Evolutionary conservation across 192 early-diverging fungal genomes (phyloP).

Genomic region (Podila verticillata): DNA sequence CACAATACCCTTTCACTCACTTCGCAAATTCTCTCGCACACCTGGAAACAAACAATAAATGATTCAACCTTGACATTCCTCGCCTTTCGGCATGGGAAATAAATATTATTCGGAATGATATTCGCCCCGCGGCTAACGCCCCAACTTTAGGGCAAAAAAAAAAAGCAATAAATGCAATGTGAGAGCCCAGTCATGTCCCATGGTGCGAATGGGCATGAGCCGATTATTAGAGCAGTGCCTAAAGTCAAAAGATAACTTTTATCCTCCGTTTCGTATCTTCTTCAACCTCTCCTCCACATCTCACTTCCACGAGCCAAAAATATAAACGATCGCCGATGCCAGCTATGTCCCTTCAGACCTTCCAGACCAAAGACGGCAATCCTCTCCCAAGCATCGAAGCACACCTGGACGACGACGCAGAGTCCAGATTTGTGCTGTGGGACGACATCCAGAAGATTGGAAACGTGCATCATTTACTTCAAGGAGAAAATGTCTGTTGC

Average conservation of each 20-base stretch:
- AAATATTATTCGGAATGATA: too few relatives aligned
- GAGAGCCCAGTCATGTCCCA: background rate
- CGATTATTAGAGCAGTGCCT: constrained; percentile 1
- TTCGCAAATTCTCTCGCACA: too few relatives aligned
- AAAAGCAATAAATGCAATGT: background rate
- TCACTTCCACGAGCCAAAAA: background rate
- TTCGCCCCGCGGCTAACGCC: too few relatives aligned
- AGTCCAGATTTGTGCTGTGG: background rate
- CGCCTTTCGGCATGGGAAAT: too few relatives aligned
- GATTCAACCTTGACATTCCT: too few relatives aligned
- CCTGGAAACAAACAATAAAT: constrained; percentile 1
- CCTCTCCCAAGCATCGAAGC: background rate
- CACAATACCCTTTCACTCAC: background rate
- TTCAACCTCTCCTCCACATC: background rate
- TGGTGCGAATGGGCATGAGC: background rate
- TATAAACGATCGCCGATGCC: too few relatives aligned
- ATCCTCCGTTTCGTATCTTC: background rate
- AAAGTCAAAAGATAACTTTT: too few relatives aligned
- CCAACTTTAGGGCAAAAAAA: background rate
- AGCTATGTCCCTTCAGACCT: too few relatives aligned
- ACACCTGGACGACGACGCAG: background rate
- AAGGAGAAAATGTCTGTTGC: background rate
- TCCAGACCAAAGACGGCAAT: background rate
- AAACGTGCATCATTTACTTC: background rate
- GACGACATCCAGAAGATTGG: background rate